Conservation (phyloP, 257 asterid species). For the Schizonepeta tenuifolia region DNA sequence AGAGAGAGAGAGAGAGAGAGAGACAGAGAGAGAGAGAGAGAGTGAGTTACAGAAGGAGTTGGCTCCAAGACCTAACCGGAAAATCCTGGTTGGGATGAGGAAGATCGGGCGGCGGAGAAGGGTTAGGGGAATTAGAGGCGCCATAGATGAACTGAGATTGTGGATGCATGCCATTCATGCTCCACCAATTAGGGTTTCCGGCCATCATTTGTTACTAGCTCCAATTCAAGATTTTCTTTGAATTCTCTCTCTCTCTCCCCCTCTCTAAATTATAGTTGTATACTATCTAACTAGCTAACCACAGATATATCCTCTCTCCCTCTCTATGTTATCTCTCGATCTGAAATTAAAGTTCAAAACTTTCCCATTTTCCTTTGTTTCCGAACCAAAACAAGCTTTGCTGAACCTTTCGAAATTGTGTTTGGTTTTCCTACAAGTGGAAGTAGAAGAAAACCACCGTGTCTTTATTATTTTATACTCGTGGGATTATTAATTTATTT, state of each 20-base stretch:
- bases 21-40: conserved; percentile 39
- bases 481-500: conserved; percentile 48
- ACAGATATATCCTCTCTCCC: neutral
- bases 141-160: conserved; percentile 46
- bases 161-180: conserved; percentile 76
- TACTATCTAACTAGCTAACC: too few species aligned
- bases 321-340: neutral
- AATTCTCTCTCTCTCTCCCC: neutral
- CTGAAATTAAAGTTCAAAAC: neutral
- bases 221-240: neutral
- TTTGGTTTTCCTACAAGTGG: conserved; percentile 41
- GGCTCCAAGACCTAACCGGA: conserved; percentile 80
- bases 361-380: conserved; percentile 26
- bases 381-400: conserved; percentile 40
- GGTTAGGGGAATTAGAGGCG: conserved; percentile 29
- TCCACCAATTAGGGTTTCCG: conserved; percentile 98
- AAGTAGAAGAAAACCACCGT: conserved; percentile 31
- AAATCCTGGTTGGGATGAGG: conserved; percentile 47
- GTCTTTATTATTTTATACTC: conserved; percentile 56
- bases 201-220: conserved; percentile 64
- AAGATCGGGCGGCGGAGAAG: conserved; percentile 27
- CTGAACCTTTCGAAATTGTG: conserved; percentile 46
- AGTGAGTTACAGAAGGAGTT: conserved; percentile 58
- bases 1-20: neutral
- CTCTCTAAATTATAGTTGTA: too few species aligned